phyloP scores from a whole-genome alignment of 1,284 basidiomycete genomes.

The Meripilus lineatus region DNA sequence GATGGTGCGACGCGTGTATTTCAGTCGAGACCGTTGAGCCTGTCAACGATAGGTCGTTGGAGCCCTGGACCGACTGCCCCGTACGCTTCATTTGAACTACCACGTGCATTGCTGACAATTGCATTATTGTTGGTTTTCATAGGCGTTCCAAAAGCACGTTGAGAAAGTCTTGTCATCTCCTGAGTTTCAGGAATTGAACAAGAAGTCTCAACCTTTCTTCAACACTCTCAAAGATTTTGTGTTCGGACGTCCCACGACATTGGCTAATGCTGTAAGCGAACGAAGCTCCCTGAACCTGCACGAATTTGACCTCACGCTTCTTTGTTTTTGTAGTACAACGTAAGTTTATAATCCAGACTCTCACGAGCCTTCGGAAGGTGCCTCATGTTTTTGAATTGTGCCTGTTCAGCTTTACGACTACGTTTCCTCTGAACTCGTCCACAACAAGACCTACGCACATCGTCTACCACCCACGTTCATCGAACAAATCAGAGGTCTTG shows the following conservation, averaged over 20 bases:
- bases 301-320: constrained; percentile 1
- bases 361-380: not conserved
- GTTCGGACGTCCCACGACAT: constrained; percentile 59
- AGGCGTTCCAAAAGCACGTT: constrained; percentile 64
- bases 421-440: constrained; percentile 68
- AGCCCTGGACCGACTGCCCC: constrained; percentile 81
- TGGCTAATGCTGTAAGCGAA: constrained; percentile 71
- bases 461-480: constrained; percentile 65
- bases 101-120: not conserved
- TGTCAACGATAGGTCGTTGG: constrained; percentile 75
- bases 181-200: constrained; percentile 58
- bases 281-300: not conserved
- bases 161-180: constrained; percentile 50
- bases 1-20: not conserved
- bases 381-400: not conserved
- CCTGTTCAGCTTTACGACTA: constrained; percentile 63
- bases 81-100: constrained; percentile 34
- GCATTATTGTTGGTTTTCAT: constrained; percentile 1
- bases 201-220: constrained; percentile 62
- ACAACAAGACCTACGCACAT: constrained; percentile 76
- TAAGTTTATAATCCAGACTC: constrained; percentile 28
- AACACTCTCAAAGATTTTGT: constrained; percentile 57
- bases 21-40: constrained; percentile 80
- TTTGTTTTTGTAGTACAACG: constrained; percentile 53
- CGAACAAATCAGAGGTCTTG: constrained; percentile 66